These are phyloP conservation scores for Usnea hakonensis DNA, from an alignment of 495 filamentous ascomycete species.

Conservation along the genomic window DNA sequence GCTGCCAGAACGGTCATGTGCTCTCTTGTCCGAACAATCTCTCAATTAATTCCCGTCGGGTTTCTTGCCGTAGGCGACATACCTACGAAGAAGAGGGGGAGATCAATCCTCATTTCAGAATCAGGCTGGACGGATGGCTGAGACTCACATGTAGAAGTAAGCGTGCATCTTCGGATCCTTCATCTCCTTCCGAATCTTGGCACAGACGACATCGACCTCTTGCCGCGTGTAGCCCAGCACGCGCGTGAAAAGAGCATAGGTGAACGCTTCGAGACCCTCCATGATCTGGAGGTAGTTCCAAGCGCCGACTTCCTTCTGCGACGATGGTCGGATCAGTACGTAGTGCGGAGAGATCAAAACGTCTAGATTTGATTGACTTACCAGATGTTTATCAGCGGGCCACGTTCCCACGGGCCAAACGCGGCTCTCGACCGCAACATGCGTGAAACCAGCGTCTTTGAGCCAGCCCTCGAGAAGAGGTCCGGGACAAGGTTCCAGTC, in stretches of 20 bases:
- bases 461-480: constrained; percentile 21
- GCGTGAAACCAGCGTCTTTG: constrained; percentile 25
- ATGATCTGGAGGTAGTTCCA: constrained; percentile 36
- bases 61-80: constrained; percentile 13
- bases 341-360: not conserved
- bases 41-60: not conserved
- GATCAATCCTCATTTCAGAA: not conserved
- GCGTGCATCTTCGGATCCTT: constrained; percentile 43
- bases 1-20: not conserved
- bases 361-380: not conserved
- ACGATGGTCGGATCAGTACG: not conserved
- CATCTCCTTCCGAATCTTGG: constrained; percentile 45
- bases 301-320: constrained; percentile 22
- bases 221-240: constrained; percentile 47
- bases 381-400: constrained; percentile 28
- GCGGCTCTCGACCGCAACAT: constrained; percentile 19
- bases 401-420: constrained; percentile 27
- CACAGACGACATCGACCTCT: constrained; percentile 48
- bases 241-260: constrained; percentile 43
- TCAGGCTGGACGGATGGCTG: not conserved
- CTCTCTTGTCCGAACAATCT: not conserved
- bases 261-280: constrained; percentile 39
- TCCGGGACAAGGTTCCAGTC: constrained; percentile 17
- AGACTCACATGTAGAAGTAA: constrained; percentile 19
- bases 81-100: not conserved